A percentile compares a stretch with the other conserved stretches of the same genome.
Conservation (phyloP, 1,139 yeast genomes). For the Kluyveromyces marxianus region DNA sequence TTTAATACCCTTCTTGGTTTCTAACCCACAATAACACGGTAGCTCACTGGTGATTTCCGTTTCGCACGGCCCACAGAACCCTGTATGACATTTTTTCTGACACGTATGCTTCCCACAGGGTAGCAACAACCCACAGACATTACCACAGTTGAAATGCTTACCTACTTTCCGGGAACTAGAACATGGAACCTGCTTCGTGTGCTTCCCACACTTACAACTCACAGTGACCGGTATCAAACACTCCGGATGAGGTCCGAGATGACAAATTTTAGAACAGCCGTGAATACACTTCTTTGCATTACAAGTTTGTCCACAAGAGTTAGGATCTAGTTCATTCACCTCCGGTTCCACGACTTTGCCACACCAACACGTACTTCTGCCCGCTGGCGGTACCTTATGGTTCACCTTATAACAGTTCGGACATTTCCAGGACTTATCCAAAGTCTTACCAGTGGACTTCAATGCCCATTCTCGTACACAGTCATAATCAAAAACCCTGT, state of each 20-base stretch:
- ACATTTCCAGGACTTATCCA: slow-evolving; percentile 65
- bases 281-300: slow-evolving; percentile 53
- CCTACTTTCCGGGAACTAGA: slow-evolving; percentile 56
- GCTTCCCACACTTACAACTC: slow-evolving; percentile 70
- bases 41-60: slow-evolving; percentile 32
- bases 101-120: slow-evolving; percentile 76
- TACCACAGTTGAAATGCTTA: slow-evolving; percentile 50
- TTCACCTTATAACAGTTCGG: slow-evolving; percentile 70
- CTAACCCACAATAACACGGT: slow-evolving; percentile 68
- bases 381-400: slow-evolving; percentile 46
- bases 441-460: slow-evolving; percentile 60
- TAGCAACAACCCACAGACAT: slow-evolving; percentile 47
- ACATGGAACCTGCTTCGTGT: slow-evolving; percentile 62
- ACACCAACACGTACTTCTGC: slow-evolving; percentile 76
- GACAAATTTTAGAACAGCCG: slow-evolving; percentile 69
- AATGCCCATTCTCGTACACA: slow-evolving; percentile 81
- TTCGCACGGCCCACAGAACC: slow-evolving; percentile 71
- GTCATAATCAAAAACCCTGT: slow-evolving; percentile 70
- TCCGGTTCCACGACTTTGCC: slow-evolving; percentile 66
- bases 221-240: slow-evolving; percentile 75
- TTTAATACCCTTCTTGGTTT: slow-evolving; percentile 35
- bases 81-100: slow-evolving; percentile 53
- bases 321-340: slow-evolving; percentile 57
- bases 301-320: slow-evolving; percentile 87
- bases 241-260: slow-evolving; percentile 81